phyloP scores from a whole-genome alignment of 2,329 filamentous ascomycete species.

The Lomentospora prolificans region DNA sequence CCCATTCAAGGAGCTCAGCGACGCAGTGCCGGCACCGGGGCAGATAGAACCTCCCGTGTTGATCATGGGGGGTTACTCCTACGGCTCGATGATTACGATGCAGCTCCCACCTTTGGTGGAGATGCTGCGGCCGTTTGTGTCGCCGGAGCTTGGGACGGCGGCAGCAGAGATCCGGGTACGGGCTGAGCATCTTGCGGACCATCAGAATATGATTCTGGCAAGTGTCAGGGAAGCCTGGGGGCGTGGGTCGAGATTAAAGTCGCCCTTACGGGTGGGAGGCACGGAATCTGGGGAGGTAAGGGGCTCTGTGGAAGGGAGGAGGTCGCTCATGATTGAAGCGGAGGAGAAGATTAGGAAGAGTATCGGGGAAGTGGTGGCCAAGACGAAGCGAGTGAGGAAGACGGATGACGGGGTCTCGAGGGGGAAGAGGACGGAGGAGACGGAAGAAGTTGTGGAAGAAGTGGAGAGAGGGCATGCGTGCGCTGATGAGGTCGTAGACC shows the following conservation, averaged over 20 bases:
- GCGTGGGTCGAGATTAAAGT: slow-evolving; percentile 13
- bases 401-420: background rate
- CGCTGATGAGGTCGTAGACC: slow-evolving; percentile 18
- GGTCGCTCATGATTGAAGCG: slow-evolving; percentile 29
- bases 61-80: slow-evolving; percentile 76
- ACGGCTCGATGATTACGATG: slow-evolving; percentile 73
- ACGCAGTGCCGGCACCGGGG: background rate
- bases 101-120: slow-evolving; percentile 54
- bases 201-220: slow-evolving; percentile 42
- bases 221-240: slow-evolving; percentile 19
- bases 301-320: slow-evolving; percentile 20
- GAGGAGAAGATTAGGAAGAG: slow-evolving; percentile 38
- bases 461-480: background rate
- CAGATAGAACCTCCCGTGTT: slow-evolving; percentile 23
- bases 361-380: slow-evolving; percentile 37
- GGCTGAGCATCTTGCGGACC: slow-evolving; percentile 57
- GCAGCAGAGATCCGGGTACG: slow-evolving; percentile 60
- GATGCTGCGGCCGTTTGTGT: slow-evolving; percentile 51
- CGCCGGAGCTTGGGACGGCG: slow-evolving; percentile 42
- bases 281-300: slow-evolving; percentile 33
- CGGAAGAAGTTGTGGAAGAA: slow-evolving; percentile 9
- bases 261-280: slow-evolving; percentile 38
- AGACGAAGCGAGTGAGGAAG: slow-evolving; percentile 20
- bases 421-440: slow-evolving; percentile 6
- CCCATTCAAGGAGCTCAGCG: slow-evolving; percentile 18